Conservation (phyloP, 2,329 filamentous ascomycete genomes). For the Grosmannia clavigera region DNA sequence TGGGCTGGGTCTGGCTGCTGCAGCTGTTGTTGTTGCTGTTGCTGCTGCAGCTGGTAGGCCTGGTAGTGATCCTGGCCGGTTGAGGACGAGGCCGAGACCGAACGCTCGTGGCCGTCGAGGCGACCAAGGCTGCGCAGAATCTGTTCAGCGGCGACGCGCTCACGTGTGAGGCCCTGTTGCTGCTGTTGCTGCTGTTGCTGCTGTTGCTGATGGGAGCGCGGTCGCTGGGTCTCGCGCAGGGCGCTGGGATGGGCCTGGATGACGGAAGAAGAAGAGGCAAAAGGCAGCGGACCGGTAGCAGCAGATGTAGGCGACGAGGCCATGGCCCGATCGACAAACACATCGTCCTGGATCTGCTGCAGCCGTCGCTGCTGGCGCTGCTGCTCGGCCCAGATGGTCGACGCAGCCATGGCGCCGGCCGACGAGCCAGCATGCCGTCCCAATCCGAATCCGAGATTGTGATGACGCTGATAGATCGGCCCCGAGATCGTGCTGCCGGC, state of each 20-base stretch:
- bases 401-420: slow-evolving; percentile 30
- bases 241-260: slow-evolving; percentile 25
- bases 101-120: not conserved
- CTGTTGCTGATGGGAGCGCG: slow-evolving; percentile 19
- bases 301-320: too few species aligned
- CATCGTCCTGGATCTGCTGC: slow-evolving; percentile 11
- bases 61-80: not conserved
- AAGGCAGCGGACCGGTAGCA: too few species aligned
- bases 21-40: not conserved
- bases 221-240: slow-evolving; percentile 22
- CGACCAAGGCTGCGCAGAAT: slow-evolving; percentile 1
- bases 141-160: not conserved
- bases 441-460: not conserved
- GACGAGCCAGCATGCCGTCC: slow-evolving; percentile 19
- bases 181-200: slow-evolving; percentile 12
- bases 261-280: not conserved
- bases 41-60: not conserved
- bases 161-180: not conserved
- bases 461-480: slow-evolving; percentile 51
- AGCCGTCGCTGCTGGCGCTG: not conserved
- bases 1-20: not conserved
- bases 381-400: not conserved
- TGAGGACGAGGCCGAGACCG: too few species aligned
- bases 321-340: slow-evolving; percentile 3
- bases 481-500: slow-evolving; percentile 76